Evolutionary conservation across 1,284 basidiomycete genomes (phyloP).

Genomic region (Malassezia dermatis): DNA sequence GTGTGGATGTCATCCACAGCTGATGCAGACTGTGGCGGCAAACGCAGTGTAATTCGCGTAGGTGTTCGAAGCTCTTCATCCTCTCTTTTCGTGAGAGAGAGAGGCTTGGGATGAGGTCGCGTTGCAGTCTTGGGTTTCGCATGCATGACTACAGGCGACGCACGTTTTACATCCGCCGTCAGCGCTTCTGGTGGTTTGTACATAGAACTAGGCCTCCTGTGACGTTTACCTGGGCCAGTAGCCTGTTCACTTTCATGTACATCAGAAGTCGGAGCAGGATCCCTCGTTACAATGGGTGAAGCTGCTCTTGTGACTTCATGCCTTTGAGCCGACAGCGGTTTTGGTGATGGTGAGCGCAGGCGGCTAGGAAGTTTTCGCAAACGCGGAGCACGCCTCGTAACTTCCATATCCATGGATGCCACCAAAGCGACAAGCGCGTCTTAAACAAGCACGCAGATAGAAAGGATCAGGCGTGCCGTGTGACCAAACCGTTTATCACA

Average conservation of each 20-base stretch:
- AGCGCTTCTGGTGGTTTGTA: conserved; percentile 32
- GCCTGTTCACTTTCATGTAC: not conserved
- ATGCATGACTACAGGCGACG: not conserved
- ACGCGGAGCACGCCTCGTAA: conserved; percentile 9
- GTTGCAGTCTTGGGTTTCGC: not conserved
- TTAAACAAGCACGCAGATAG: not conserved
- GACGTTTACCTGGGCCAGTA: conserved; percentile 27
- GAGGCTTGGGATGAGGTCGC: not conserved
- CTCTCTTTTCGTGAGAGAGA: not conserved
- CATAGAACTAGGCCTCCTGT: conserved; percentile 35
- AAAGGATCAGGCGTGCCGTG: not conserved
- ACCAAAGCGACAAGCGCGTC: not conserved
- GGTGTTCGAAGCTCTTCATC: not conserved
- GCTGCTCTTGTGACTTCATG: not conserved
- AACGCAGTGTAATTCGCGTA: conserved; percentile 1
- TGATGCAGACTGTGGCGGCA: not conserved
- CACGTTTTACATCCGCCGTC: conserved; percentile 21
- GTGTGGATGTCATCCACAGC: not conserved
- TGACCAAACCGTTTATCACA: not conserved
- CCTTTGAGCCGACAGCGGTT: conserved; percentile 1
- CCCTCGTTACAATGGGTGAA: not conserved
- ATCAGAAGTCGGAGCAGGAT: not conserved
- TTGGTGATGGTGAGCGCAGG: conserved; percentile 15
- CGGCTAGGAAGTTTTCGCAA: conserved; percentile 12
- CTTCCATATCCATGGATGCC: not conserved